Base-by-base conservation (phyloP, 345 rosid genomes). In the Moricandia arvensis region DNA sequence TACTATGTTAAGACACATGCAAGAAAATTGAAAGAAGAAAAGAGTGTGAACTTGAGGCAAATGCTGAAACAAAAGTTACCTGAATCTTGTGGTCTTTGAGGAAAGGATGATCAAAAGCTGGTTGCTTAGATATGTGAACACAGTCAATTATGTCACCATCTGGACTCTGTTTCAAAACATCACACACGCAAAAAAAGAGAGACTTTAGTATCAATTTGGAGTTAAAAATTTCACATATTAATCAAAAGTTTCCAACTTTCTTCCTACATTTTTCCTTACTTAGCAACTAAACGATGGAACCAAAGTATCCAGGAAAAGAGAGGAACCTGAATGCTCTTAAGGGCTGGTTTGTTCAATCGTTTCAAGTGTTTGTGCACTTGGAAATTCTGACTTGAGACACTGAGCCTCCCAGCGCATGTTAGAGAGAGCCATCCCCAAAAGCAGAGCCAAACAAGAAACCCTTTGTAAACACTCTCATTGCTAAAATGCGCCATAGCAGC, bases 281-380 rank as follows among this genome's bases (percentile, higher is more conserved):
- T 24, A 65, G 26, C 8, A 64, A 29, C 33, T 64, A 55, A 66
- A 18, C 47, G 5, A 31, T 71, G 26, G 49, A 61, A 61, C 60
- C 59, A 27, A 59, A 43, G 41, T 35, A 8, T 35, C 41, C 41
- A 35, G 41, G 41, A 35, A 33, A 45, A 45, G 53, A 2, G 7
- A 35, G 11, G 41, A 69, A 79, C 82, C 98, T 90, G 73, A 77
- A 91, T 87, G 91, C 81, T 87, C 68, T 90, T 87, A 71, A 88
- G 78, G 69, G 93, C 81, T 24, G 93, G 86, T 75, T 94, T 94
- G 84, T 94, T 94, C 82, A 94, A 75, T 54, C 96, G 91, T 38
- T 90, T 87, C 91, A 94, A 84, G 83, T 86, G 98, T 73, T 87
- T 91, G 63, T 84, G 86, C 33, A 91, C 93, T 75, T 89, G 86